Percentiles rank a stretch among this genome's conserved stretches.
These are phyloP conservation scores for Pseudogymnoascus sp. DNA, from an alignment of 2,329 filamentous ascomycete genomes.

Conservation along the genomic window DNA sequence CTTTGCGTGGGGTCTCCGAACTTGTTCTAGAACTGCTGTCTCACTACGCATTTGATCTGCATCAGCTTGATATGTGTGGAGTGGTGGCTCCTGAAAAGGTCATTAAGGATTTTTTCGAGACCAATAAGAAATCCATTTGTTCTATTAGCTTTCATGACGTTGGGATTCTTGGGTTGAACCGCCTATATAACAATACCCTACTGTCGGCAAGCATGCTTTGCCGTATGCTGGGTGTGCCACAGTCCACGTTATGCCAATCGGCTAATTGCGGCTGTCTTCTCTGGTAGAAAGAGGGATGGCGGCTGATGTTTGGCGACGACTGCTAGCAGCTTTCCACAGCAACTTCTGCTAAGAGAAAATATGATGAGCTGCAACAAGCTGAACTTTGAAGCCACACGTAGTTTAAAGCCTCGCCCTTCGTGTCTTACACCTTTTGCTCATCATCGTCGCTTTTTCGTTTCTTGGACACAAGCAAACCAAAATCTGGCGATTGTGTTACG, in stretches of 20 bases:
- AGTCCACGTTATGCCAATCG: slow-evolving; percentile 16
- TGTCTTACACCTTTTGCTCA: no score
- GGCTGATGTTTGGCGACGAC: background rate
- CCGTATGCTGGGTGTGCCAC: slow-evolving; percentile 15
- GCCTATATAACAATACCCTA: background rate
- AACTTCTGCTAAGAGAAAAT: no score
- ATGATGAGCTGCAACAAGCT: no score
- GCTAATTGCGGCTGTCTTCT: slow-evolving; percentile 12
- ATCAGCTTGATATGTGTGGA: slow-evolving; percentile 11
- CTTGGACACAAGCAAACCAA: no score
- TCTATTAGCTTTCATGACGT: background rate
- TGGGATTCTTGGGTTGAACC: background rate
- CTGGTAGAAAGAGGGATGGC: slow-evolving; percentile 8
- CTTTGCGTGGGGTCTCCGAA: no score
- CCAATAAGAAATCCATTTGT: slow-evolving; percentile 2
- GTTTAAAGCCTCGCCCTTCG: no score
- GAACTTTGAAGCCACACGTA: no score
- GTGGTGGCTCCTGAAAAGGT: slow-evolving; percentile 3
- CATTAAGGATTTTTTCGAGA: slow-evolving; percentile 11
- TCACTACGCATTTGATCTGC: no score
- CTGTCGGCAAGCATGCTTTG: background rate
- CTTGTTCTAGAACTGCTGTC: no score
- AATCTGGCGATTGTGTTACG: no score
- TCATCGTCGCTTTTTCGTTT: no score
- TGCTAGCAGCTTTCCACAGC: background rate